Percentiles rank a stretch among this genome's conserved stretches.
Conservation (phyloP, 2,329 filamentous ascomycete species). For the Fusarium sp. region DNA sequence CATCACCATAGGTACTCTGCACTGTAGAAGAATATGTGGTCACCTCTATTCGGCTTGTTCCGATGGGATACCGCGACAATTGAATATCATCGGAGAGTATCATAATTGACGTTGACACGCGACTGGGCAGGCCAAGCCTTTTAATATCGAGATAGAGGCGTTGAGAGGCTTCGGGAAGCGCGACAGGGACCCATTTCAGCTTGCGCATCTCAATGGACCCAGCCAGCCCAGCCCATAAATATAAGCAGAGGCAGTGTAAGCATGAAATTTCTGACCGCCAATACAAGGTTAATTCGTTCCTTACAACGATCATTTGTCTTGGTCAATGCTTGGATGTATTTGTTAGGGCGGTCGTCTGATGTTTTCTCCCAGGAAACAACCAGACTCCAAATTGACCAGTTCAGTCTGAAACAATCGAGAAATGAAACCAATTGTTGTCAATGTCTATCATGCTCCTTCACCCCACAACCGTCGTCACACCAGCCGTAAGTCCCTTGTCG, state of each 20-base stretch:
- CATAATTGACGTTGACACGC: not conserved
- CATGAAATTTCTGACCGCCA: slow-evolving; percentile 10
- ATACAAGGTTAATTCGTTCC: not conserved
- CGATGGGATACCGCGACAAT: not conserved
- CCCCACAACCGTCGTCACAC: slow-evolving; percentile 25
- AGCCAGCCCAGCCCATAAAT: not conserved
- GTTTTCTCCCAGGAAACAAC: not conserved
- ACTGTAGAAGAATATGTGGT: not conserved
- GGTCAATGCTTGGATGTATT: not conserved
- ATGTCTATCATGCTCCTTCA: slow-evolving; percentile 3
- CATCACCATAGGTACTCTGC: not conserved
- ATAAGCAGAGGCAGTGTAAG: slow-evolving; percentile 23
- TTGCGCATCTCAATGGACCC: not conserved
- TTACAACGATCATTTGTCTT: not conserved
- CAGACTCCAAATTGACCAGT: not conserved
- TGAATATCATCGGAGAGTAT: not conserved
- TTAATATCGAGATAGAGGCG: not conserved
- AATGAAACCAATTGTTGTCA: slow-evolving; percentile 15
- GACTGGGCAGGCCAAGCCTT: not conserved
- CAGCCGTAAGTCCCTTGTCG: not conserved
- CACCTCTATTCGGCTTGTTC: not conserved
- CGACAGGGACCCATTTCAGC: slow-evolving; percentile 15
- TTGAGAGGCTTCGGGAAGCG: slow-evolving; percentile 11
- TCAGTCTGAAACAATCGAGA: slow-evolving; percentile 1
- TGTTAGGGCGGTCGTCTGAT: not conserved